A percentile compares a stretch with the other conserved stretches of the same genome.
Evolutionary conservation across 768 basidiomycete species (phyloP).

Genomic region (Cystobasidium onofrii): DNA sequence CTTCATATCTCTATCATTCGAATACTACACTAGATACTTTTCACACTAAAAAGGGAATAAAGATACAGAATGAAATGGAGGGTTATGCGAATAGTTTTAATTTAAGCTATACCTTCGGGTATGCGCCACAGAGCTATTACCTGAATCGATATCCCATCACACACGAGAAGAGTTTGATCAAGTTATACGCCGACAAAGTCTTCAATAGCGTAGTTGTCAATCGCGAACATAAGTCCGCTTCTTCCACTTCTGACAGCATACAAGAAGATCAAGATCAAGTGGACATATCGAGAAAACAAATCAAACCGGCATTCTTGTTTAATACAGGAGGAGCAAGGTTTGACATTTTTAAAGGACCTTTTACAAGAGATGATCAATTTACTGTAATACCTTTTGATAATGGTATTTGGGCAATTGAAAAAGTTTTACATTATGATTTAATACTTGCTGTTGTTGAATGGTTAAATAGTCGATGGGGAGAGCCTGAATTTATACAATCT

Average conservation of each 20-base stretch:
- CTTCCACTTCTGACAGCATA: conserved; percentile 46
- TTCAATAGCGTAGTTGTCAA: conserved; percentile 43
- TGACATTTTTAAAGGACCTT: conserved; percentile 44
- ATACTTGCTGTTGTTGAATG: conserved; percentile 50
- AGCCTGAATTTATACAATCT: conserved; percentile 4
- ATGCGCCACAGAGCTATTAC: conserved; percentile 62
- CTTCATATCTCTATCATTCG: conserved; percentile 58
- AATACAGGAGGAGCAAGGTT: conserved; percentile 47
- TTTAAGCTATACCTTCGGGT: conserved; percentile 59
- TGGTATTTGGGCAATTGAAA: conserved; percentile 57
- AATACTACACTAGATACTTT: conserved; percentile 52
- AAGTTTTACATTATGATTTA: conserved; percentile 45
- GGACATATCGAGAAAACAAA: background rate
- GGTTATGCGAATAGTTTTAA: conserved; percentile 57
- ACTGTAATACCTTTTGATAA: conserved; percentile 65
- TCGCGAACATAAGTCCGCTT: conserved; percentile 51
- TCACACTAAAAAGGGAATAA: conserved; percentile 55
- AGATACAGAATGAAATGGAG: conserved; percentile 55
- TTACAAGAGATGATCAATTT: conserved; percentile 46
- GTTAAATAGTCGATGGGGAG: conserved; percentile 35
- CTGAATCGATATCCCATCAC: conserved; percentile 52
- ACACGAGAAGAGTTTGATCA: conserved; percentile 41
- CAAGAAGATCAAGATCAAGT: background rate
- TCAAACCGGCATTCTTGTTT: conserved; percentile 38
- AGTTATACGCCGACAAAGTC: conserved; percentile 45